Evolutionary conservation across 208 protist species (phyloP).

Genomic region (Trypanosoma avium): DNA sequence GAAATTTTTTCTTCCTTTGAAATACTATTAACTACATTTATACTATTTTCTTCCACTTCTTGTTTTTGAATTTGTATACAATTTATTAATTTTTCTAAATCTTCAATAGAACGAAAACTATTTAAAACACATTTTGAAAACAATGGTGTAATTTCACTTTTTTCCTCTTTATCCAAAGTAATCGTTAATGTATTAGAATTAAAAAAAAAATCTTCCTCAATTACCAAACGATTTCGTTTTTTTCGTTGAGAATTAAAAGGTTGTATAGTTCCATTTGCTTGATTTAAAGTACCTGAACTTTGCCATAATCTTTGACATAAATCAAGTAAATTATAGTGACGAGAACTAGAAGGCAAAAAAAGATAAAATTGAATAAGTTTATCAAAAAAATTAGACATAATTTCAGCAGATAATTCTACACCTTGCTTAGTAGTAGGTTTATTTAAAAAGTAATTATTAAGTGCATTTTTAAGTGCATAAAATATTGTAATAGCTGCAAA

Average conservation of each 20-base stretch:
- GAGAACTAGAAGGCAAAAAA: slow-evolving; percentile 8
- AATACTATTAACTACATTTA: background rate
- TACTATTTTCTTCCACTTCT: background rate
- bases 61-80: slow-evolving; percentile 10
- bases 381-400: slow-evolving; percentile 26
- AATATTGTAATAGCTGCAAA: slow-evolving; percentile 28
- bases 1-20: background rate
- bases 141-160: background rate
- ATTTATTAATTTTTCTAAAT: slow-evolving; percentile 3
- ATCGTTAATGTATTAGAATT: background rate
- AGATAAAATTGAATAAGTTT: slow-evolving; percentile 21
- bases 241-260: slow-evolving; percentile 1
- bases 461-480: slow-evolving; percentile 12
- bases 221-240: background rate
- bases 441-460: slow-evolving; percentile 12
- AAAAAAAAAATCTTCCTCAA: slow-evolving; percentile 22
- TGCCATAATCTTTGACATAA: slow-evolving; percentile 19
- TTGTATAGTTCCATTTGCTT: background rate
- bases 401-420: slow-evolving; percentile 14
- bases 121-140: slow-evolving; percentile 19
- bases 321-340: slow-evolving; percentile 25
- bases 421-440: slow-evolving; percentile 3
- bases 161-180: background rate
- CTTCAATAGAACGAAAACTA: slow-evolving; percentile 10
- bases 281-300: background rate